Conservation (phyloP, 139 green algal species). For the Tetradesmus obliquus region DNA sequence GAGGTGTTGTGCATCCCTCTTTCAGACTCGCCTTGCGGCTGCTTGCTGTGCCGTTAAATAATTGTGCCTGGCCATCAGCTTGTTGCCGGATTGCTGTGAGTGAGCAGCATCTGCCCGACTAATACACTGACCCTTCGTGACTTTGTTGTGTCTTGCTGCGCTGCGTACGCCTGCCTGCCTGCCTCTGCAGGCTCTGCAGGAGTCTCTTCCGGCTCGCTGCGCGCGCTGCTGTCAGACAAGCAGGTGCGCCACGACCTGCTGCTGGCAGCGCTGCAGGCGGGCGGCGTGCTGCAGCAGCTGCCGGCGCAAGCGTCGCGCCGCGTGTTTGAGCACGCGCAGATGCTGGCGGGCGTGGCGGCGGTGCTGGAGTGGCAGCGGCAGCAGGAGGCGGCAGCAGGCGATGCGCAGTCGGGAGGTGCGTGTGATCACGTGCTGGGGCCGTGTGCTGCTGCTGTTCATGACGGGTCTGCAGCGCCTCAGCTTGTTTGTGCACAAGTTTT, state of each 20-base stretch:
- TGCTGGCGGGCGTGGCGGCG: conserved; percentile 28
- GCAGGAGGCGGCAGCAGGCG: not conserved
- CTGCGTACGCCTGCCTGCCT: not conserved
- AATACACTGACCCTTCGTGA: no score
- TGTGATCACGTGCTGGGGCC: not conserved
- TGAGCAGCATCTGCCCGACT: not conserved
- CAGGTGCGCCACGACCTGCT: conserved; percentile 35
- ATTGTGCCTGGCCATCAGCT: no score
- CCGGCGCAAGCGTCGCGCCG: not conserved
- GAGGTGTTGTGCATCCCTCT: no score
- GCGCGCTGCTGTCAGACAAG: conserved; percentile 10
- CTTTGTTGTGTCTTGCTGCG: not conserved
- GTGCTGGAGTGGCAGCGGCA: conserved; percentile 34
- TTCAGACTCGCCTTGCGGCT: no score
- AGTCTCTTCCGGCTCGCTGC: not conserved
- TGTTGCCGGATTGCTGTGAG: no score
- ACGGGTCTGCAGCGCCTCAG: no score
- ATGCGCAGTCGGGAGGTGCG: not conserved
- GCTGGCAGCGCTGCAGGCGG: conserved; percentile 32
- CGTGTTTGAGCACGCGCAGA: conserved; percentile 41
- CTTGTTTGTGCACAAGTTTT: no score
- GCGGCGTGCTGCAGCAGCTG: conserved; percentile 33
- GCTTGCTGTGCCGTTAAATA: no score
- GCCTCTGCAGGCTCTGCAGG: not conserved
- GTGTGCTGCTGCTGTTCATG: not conserved